These are phyloP conservation scores for Hylodesmum podocarpum DNA, from an alignment of 306 rosid species.

Conservation along the genomic window DNA sequence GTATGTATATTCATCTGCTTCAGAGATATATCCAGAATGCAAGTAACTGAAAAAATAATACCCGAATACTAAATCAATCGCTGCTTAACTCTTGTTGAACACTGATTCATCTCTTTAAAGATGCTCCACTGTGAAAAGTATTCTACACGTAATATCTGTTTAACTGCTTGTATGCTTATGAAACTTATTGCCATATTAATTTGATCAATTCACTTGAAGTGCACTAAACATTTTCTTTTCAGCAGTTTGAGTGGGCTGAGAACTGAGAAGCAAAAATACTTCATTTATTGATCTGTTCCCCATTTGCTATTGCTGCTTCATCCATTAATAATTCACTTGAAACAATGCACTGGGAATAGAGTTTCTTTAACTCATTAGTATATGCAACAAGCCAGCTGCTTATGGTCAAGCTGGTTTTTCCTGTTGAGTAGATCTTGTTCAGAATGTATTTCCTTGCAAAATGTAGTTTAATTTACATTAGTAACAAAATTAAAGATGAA, in stretches of 20 bases:
- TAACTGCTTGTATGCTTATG: background rate
- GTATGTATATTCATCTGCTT: conserved; percentile 39
- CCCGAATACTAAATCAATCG: background rate
- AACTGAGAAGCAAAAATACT: background rate
- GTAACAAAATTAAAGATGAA: no score
- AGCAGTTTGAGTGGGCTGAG: background rate
- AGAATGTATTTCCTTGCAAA: no score
- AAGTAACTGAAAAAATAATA: background rate
- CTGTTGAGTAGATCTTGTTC: no score
- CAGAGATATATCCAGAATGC: conserved; percentile 4
- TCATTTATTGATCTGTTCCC: no score
- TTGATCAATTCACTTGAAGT: background rate
- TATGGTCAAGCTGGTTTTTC: no score
- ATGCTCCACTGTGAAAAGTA: background rate
- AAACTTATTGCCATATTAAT: background rate
- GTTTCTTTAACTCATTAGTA: no score
- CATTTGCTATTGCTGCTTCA: no score
- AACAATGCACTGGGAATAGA: no score
- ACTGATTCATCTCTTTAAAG: background rate
- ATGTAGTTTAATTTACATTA: no score
- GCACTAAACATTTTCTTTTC: background rate
- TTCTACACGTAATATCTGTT: background rate
- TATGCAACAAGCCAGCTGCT: no score
- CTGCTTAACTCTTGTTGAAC: background rate
- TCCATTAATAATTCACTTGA: no score